phyloP scores from a whole-genome alignment of 2,329 filamentous ascomycete genomes.

The Passalora sequoiae region DNA sequence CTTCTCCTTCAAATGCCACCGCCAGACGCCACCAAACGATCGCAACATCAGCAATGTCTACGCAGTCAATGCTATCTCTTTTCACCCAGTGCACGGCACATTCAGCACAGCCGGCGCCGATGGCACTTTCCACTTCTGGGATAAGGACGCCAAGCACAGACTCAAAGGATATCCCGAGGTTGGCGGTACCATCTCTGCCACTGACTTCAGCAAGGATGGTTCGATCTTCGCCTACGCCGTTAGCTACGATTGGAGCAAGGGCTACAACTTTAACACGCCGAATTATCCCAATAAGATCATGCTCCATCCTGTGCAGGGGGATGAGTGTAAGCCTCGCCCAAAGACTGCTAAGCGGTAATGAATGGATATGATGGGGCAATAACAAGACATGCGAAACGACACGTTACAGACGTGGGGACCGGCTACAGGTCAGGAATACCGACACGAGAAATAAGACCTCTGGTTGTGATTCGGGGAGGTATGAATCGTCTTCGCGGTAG shows the following conservation, averaged over 20 bases:
- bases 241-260: constrained; percentile 98
- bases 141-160: constrained; percentile 55
- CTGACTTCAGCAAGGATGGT: constrained; percentile 84
- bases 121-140: constrained; percentile 96
- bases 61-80: constrained; percentile 93
- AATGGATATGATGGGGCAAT: not conserved
- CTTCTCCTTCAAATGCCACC: constrained; percentile 99
- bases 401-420: not conserved
- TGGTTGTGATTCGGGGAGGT: too few relatives aligned
- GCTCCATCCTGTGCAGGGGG: constrained; percentile 44
- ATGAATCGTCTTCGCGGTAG: too few relatives aligned
- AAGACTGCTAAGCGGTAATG: constrained; percentile 44
- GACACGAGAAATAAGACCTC: not conserved
- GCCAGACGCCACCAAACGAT: constrained; percentile 61
- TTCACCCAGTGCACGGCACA: constrained; percentile 95
- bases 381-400: not conserved
- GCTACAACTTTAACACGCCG: constrained; percentile 76
- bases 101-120: constrained; percentile 95
- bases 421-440: not conserved
- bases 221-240: constrained; percentile 61
- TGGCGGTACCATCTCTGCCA: constrained; percentile 76
- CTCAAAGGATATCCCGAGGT: constrained; percentile 60
- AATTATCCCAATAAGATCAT: constrained; percentile 48
- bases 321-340: constrained; percentile 49
- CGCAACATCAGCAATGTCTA: constrained; percentile 79